phyloP scores from a whole-genome alignment of 495 filamentous ascomycete species.

The Pseudomonodictys pantanalensis region DNA sequence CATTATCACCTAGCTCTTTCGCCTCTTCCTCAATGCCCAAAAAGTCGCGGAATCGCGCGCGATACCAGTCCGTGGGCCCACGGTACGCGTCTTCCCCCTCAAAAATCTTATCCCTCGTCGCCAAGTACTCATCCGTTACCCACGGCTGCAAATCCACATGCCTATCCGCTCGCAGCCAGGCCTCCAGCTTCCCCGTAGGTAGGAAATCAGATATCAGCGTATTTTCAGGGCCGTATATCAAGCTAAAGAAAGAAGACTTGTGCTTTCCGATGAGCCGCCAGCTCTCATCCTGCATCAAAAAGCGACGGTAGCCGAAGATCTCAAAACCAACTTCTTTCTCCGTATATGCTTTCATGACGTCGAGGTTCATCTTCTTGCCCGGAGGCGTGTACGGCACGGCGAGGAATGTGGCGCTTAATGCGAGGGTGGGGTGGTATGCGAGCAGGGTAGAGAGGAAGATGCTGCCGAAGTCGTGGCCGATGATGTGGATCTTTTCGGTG shows the following conservation, averaged over 20 bases:
- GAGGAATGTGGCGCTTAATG: neutral
- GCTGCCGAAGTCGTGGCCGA: constrained; percentile 1
- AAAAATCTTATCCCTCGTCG: neutral
- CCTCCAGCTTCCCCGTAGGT: neutral
- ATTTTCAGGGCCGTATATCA: neutral
- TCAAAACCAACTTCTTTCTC: constrained; percentile 1
- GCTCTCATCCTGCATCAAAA: neutral
- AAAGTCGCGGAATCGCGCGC: neutral
- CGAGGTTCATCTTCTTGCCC: neutral
- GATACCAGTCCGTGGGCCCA: neutral
- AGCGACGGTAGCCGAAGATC: neutral
- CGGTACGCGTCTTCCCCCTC: neutral
- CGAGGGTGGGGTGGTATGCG: neutral
- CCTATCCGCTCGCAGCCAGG: neutral
- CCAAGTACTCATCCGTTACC: neutral
- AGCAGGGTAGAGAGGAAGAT: neutral
- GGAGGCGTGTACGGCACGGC: neutral
- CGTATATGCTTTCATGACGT: neutral
- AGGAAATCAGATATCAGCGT: neutral
- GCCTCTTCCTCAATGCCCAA: constrained; percentile 1
- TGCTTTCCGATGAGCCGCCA: neutral
- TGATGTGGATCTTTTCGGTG: neutral
- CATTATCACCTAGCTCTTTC: neutral
- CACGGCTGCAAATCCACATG: neutral
- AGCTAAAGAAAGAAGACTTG: neutral